Evolutionary conservation across 2,329 filamentous ascomycete genomes (phyloP), one percentile per base, ranked within the genome.

Genomic region (Paecilomyces dactylethromorphus): DNA sequence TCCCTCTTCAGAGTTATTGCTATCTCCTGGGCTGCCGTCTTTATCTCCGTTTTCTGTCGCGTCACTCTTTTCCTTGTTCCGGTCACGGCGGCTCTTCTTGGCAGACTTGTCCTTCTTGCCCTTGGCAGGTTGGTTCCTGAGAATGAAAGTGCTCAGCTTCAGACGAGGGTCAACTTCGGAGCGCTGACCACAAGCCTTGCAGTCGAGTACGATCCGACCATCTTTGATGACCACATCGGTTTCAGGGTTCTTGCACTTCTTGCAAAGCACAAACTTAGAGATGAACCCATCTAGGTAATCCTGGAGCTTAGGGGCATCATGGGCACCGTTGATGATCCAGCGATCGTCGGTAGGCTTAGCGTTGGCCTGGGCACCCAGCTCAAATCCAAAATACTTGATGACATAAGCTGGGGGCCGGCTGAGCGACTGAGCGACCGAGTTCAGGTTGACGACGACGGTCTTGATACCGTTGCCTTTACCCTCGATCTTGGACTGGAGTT

Each of bases 391-490:
- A 83, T 96, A 99, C 83, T 99, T 99, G 87, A 99, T 97, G 74
- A 99, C 86, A 77, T 97, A 96, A 72, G 91, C 84, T 65, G 92
- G 91, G 64, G 93, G 93, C 69, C 94, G 93, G 71, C 91, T 91
- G 68, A 99, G 87, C 63, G 93, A 95, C 72, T 90, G 84, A 69
- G 93, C 92, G 68, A 99, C 92, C 74, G 90, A 95, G 84, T 87
- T 91, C 74, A 99, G 81, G 79, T 99, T 99, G 84, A 96, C 91
- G 69, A 99, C 88, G 72, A 99, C 94, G 70, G 84, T 99, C 84
- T 99, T 99, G 87, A 99, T 99, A 74, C 94, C 94, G 82, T 99
- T 99, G 68, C 94, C 94, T 81, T 99, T 99, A 80, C 94, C 94
- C 82, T 99, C 94, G 71, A 99, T 95, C 85, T 99, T 99, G 78